Conservation (phyloP, 306 rosid species). For the Vigna trinervia region DNA sequence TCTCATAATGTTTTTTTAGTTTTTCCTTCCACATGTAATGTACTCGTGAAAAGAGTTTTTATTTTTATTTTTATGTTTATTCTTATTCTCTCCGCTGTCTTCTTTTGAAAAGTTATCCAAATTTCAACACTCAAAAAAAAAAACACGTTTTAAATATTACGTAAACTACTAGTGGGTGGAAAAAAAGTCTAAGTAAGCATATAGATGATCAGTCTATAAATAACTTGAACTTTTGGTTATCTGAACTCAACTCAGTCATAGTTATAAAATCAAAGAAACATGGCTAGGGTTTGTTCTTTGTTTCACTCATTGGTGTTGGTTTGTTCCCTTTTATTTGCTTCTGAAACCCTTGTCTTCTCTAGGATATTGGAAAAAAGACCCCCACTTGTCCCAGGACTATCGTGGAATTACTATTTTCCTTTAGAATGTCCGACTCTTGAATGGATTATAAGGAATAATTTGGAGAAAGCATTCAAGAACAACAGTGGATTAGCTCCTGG, state of each 20-base stretch:
- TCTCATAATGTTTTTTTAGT: not conserved
- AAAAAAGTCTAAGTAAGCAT: not conserved
- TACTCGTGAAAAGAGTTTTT: not conserved
- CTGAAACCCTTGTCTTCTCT: not conserved
- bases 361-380: not conserved
- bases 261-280: not conserved
- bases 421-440: not conserved
- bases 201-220: not conserved
- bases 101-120: too few relatives aligned
- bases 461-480: not conserved
- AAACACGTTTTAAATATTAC: not conserved
- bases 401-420: not conserved
- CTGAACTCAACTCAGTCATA: not conserved
- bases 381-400: not conserved
- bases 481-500: not conserved
- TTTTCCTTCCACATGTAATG: not conserved
- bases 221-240: not conserved
- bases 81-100: not conserved
- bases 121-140: not conserved
- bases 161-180: not conserved
- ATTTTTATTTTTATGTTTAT: too few relatives aligned
- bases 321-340: not conserved
- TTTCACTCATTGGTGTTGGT: not conserved
- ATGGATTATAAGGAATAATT: not conserved
- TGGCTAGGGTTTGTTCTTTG: slow-evolving; percentile 16